Conservation (phyloP, 169 alveolate genomes). For the Plasmodium relictum region DNA sequence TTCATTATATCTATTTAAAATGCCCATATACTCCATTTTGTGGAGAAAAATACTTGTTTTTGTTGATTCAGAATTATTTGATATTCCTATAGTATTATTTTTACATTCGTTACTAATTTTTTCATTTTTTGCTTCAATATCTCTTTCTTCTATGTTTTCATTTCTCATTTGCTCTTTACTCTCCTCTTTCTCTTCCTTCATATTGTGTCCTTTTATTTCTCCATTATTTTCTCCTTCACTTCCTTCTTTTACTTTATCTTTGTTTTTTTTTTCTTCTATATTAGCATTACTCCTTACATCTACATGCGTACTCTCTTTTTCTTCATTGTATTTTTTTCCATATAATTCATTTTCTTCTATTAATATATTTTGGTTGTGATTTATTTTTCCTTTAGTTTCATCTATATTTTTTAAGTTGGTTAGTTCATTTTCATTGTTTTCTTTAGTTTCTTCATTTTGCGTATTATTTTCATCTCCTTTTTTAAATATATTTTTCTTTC, state of each 20-base stretch:
- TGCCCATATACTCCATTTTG: not conserved
- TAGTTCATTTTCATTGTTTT: not conserved
- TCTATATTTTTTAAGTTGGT: not conserved
- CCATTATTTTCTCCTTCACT: not conserved
- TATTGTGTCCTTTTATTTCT: not conserved
- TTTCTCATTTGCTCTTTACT: not conserved
- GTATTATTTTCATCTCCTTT: not conserved
- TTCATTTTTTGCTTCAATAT: conserved; percentile 17
- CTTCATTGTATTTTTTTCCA: conserved; percentile 11
- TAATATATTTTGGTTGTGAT: not conserved
- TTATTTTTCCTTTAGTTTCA: not conserved
- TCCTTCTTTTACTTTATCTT: not conserved
- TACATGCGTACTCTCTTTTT: not conserved
- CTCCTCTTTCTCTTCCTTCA: not conserved
- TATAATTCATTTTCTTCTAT: not conserved
- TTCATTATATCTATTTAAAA: conserved; percentile 12
- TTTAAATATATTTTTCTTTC: not conserved
- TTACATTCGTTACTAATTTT: not conserved
- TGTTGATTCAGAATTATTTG: conserved; percentile 6
- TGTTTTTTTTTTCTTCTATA: not conserved
- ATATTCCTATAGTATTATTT: not conserved
- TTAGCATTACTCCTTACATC: not conserved
- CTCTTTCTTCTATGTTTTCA: conserved; percentile 10
- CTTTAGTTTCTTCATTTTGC: not conserved
- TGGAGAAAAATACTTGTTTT: not conserved